A percentile compares a stretch with the other conserved stretches of the same genome.
Conservation (phyloP, 2,329 filamentous ascomycete genomes). For the Cytospora leucostoma region DNA sequence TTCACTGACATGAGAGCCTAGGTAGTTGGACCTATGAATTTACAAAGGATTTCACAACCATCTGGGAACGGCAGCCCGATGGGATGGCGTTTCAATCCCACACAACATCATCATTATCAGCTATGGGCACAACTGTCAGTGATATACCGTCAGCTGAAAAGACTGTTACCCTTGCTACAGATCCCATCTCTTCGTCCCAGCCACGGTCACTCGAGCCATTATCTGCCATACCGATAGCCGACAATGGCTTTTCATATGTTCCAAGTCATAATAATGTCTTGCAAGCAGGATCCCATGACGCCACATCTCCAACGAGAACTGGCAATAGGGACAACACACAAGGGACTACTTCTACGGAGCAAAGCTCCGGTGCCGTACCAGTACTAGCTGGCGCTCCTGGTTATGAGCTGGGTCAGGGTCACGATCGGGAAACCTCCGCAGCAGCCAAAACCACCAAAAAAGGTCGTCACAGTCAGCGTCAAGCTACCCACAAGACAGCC, state of each 20-base stretch:
- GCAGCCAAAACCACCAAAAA: constrained; percentile 15
- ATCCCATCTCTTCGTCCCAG: not conserved
- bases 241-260: not conserved
- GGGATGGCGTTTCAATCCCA: not conserved
- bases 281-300: constrained; percentile 2
- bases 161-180: constrained; percentile 4
- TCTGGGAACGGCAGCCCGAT: constrained; percentile 20
- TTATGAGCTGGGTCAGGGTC: not conserved
- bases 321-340: constrained; percentile 14
- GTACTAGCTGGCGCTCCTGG: not conserved
- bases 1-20: constrained; percentile 2
- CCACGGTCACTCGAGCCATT: not conserved
- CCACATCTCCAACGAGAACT: constrained; percentile 15
- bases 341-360: constrained; percentile 4
- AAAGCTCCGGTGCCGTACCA: constrained; percentile 1
- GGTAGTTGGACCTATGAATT: constrained; percentile 24
- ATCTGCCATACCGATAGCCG: not conserved
- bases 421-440: constrained; percentile 10
- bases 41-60: constrained; percentile 20
- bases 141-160: constrained; percentile 18
- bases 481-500: constrained; percentile 12
- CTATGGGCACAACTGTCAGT: constrained; percentile 16
- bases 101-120: not conserved
- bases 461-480: constrained; percentile 14
- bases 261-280: not conserved